A percentile compares a stretch with the other conserved stretches of the same genome.
phyloP scores from a whole-genome alignment of 192 early-diverging fungal genomes.

The Linnemannia zychae region DNA sequence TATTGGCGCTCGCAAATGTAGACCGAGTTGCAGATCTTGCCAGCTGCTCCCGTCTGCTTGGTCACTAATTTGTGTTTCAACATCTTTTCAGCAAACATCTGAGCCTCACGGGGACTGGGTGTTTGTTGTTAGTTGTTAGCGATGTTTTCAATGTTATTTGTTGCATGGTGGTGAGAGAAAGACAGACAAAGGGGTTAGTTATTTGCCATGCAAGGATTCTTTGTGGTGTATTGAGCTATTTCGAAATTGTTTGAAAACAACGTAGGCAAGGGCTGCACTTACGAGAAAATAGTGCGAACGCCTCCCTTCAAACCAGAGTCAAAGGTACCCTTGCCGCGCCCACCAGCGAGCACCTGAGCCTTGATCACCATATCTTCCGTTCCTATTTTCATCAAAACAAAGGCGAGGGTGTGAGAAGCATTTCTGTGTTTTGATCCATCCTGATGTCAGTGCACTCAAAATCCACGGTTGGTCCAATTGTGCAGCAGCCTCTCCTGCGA shows the following conservation, averaged over 20 bases:
- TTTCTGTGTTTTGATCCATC: background rate
- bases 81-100: conserved; percentile 94
- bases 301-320: conserved; percentile 97
- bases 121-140: background rate
- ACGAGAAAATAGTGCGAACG: conserved; percentile 94
- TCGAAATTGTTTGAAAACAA: too few relatives aligned
- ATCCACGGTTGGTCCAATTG: background rate
- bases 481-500: background rate
- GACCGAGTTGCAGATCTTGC: conserved; percentile 94
- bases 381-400: conserved; percentile 36
- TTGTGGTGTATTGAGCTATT: too few relatives aligned
- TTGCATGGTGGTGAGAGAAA: background rate
- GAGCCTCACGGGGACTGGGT: conserved; percentile 87
- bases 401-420: background rate
- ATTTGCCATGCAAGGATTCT: too few relatives aligned
- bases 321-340: conserved; percentile 98
- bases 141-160: background rate
- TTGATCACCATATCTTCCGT: conserved; percentile 83
- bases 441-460: background rate
- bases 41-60: conserved; percentile 97
- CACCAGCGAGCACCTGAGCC: conserved; percentile 97
- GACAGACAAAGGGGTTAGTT: background rate
- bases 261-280: conserved; percentile 55
- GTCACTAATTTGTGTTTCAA: conserved; percentile 97
- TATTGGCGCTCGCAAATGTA: conserved; percentile 98